These are phyloP conservation scores for Boletus tylopilopsis DNA, from an alignment of 768 basidiomycete genomes.

Conservation along the genomic window DNA sequence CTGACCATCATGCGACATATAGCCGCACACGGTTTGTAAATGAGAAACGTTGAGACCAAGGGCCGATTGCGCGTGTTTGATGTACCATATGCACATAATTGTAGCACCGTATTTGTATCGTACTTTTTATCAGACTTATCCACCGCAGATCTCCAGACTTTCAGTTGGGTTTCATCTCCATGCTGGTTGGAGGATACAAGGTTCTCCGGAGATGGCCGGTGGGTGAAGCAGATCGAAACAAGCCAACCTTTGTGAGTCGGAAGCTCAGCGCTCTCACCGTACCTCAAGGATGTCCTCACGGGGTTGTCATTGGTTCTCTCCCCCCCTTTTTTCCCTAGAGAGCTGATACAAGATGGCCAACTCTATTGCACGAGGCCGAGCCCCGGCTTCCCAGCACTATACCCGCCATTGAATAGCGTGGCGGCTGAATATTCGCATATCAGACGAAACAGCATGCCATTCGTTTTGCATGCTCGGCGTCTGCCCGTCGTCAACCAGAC, in stretches of 20 bases:
- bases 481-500: constrained; percentile 3
- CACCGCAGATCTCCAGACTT: constrained; percentile 1
- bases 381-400: not conserved
- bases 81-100: constrained; percentile 10
- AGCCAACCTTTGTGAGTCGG: too few relatives aligned
- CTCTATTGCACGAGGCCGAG: constrained; percentile 15
- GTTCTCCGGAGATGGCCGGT: constrained; percentile 7
- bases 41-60: not conserved
- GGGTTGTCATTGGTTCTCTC: too few relatives aligned
- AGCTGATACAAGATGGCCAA: constrained; percentile 5
- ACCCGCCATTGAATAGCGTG: not conserved
- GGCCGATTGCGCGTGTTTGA: not conserved
- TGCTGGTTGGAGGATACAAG: not conserved
- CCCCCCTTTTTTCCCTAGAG: too few relatives aligned
- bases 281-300: not conserved
- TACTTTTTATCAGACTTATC: constrained; percentile 4
- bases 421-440: not conserved
- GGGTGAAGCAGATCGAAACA: constrained; percentile 1
- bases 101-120: constrained; percentile 13
- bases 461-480: not conserved
- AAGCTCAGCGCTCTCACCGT: not conserved
- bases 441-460: not conserved
- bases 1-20: constrained; percentile 66
- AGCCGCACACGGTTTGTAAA: constrained; percentile 40
- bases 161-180: not conserved